Evolutionary conservation across 768 basidiomycete genomes (phyloP).

Genomic region (Russula brevipes): DNA sequence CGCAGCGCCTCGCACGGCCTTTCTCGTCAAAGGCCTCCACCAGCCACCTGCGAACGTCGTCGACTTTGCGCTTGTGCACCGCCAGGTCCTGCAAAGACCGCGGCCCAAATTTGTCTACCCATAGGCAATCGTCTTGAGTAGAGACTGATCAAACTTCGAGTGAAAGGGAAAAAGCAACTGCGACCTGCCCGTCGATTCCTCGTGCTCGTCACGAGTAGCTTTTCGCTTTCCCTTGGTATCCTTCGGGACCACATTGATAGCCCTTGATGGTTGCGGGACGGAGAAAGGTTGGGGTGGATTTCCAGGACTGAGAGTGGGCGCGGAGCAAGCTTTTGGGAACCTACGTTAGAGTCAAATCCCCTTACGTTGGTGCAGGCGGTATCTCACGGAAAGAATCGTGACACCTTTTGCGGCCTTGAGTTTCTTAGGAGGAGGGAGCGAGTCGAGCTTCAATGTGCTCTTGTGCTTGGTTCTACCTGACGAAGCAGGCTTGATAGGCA

Average conservation of each 20-base stretch:
- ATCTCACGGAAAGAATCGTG: constrained; percentile 12
- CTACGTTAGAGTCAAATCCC: constrained; percentile 7
- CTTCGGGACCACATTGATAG: constrained; percentile 1
- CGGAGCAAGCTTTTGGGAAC: constrained; percentile 12
- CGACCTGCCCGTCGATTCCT: constrained; percentile 1
- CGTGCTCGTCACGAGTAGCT: constrained; percentile 3
- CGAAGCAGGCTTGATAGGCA: constrained; percentile 8
- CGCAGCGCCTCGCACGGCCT: constrained; percentile 68
- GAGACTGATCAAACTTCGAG: neutral
- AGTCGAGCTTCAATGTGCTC: constrained; percentile 23
- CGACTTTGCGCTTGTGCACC: constrained; percentile 74
- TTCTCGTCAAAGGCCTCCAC: constrained; percentile 66
- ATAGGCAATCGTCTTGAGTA: constrained; percentile 27
- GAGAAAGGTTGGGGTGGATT: constrained; percentile 9
- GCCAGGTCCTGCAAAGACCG: constrained; percentile 59
- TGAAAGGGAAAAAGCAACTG: neutral
- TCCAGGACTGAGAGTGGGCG: neutral
- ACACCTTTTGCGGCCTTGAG: constrained; percentile 9
- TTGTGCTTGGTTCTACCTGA: constrained; percentile 11
- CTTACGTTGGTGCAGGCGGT: neutral
- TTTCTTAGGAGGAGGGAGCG: constrained; percentile 20
- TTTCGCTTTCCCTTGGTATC: constrained; percentile 29
- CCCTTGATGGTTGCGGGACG: neutral
- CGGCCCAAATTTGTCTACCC: constrained; percentile 36
- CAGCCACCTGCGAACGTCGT: constrained; percentile 72